Evolutionary conservation across 495 filamentous ascomycete genomes (phyloP), one percentile per base, ranked within the genome.

Genomic region (Glutinoglossum americanum): DNA sequence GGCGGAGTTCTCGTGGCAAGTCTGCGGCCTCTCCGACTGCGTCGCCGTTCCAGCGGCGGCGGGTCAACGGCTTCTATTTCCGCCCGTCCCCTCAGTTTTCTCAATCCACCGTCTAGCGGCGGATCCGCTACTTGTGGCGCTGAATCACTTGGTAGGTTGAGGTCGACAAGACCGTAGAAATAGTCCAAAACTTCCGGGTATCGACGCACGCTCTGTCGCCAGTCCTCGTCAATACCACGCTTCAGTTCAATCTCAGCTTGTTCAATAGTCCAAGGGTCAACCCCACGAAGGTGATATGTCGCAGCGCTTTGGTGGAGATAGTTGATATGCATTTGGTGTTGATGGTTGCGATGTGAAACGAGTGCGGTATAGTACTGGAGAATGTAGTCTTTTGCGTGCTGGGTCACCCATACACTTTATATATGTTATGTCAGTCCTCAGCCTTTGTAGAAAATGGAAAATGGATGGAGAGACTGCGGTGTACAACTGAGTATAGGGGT

Each of bases 181-280:
- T 85, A 83, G 67, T 86, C 80, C 41, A 87, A 71, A 27, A 86
- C 81, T 62, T 85, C 80, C 4, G 83, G 83, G 60, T 87, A 87
- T 55, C 76, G 71, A 56, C 84, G 77, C 37, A 85, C 81, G 30
- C 75, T 79, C 8, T 74, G 71, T 61, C 77, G 73, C 83, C 83
- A 87, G 69, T 87, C 83, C 37, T 82, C 81, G 63, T 85, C 81
- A 65, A 85, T 80, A 60, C 80, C 83, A 39, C 76, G 71, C 66
- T 83, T 81, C 56, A 84, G 73, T 60, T 73, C 70, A 8, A 72
- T 70, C 61, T 83, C 73, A 26, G 78, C 80, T 32, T 73, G 72
- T 25, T 72, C 67, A 32, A 85, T 72, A 64, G 84, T 73, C 61
- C 68, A 73, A 13, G 76, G 76, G 57, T 78, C 75, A 39, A 76